Evolutionary conservation across 805 yeast genomes (phyloP).

Genomic region (Monosporozyma yasuniensis): DNA sequence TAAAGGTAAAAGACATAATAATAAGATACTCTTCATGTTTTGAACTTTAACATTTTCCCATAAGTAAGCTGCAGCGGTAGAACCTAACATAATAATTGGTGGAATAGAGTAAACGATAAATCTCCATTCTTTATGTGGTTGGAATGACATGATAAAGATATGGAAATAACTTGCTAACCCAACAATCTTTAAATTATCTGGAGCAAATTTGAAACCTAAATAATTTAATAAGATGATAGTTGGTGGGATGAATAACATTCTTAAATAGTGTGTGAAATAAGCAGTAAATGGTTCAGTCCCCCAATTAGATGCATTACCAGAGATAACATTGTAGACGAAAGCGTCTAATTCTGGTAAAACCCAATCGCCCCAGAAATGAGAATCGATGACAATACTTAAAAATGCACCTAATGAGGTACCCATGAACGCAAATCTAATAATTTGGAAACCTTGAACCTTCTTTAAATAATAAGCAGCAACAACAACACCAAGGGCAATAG

Average conservation of each 20-base stretch:
- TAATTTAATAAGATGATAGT: slow-evolving; percentile 34
- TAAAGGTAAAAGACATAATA: slow-evolving; percentile 27
- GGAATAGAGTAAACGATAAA: slow-evolving; percentile 75
- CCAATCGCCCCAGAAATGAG: slow-evolving; percentile 60
- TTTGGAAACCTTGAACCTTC: slow-evolving; percentile 36
- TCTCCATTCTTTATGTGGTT: slow-evolving; percentile 93
- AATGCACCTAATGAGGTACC: slow-evolving; percentile 46
- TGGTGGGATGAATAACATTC: slow-evolving; percentile 39
- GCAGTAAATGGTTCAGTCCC: slow-evolving; percentile 69
- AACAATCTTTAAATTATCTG: slow-evolving; percentile 36
- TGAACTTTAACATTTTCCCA: slow-evolving; percentile 29
- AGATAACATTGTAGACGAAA: slow-evolving; percentile 64
- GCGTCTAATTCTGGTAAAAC: slow-evolving; percentile 71
- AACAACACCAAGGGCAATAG: slow-evolving; percentile 44
- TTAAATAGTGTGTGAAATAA: slow-evolving; percentile 45
- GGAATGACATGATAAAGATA: slow-evolving; percentile 60
- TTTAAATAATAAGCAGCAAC: slow-evolving; percentile 38
- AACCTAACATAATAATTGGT: slow-evolving; percentile 51
- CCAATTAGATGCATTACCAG: slow-evolving; percentile 71
- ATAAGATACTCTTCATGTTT: slow-evolving; percentile 16
- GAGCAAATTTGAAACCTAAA: slow-evolving; percentile 33
- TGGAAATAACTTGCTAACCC: slow-evolving; percentile 45
- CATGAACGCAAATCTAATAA: slow-evolving; percentile 32
- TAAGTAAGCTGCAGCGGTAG: slow-evolving; percentile 44
- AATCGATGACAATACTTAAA: slow-evolving; percentile 46